These are phyloP conservation scores for Podospora fimiseda DNA, from an alignment of 495 filamentous ascomycete species.

Conservation along the genomic window DNA sequence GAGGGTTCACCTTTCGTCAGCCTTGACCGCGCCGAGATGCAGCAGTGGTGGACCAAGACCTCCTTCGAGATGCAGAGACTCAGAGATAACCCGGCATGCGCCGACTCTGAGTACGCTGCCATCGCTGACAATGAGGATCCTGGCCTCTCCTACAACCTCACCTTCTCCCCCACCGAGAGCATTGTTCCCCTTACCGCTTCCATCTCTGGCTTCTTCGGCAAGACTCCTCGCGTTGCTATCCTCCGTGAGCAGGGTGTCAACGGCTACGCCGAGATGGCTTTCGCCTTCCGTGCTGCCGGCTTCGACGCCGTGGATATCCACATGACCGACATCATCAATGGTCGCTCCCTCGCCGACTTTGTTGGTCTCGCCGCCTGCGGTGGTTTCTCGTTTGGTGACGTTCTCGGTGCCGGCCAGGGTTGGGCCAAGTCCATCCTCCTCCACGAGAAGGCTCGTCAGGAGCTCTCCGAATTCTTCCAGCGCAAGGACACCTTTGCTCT, in stretches of 20 bases:
- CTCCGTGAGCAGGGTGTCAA: slow-evolving; percentile 94
- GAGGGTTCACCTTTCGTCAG: slow-evolving; percentile 53
- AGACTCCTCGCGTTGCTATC: slow-evolving; percentile 82
- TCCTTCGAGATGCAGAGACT: slow-evolving; percentile 88
- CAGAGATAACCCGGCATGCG: slow-evolving; percentile 81
- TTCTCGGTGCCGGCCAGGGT: slow-evolving; percentile 87
- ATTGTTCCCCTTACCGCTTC: slow-evolving; percentile 64
- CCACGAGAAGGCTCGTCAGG: slow-evolving; percentile 65
- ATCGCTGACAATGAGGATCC: slow-evolving; percentile 73
- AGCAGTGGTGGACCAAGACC: slow-evolving; percentile 82
- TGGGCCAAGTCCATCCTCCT: slow-evolving; percentile 95
- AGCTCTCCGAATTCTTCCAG: slow-evolving; percentile 83
- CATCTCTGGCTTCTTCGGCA: slow-evolving; percentile 60
- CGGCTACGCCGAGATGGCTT: slow-evolving; percentile 92
- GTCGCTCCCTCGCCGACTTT: slow-evolving; percentile 71
- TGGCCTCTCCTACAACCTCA: slow-evolving; percentile 79
- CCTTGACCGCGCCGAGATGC: slow-evolving; percentile 63
- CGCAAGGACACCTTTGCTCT: slow-evolving; percentile 85
- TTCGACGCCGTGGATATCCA: slow-evolving; percentile 91
- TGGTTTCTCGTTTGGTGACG: slow-evolving; percentile 96
- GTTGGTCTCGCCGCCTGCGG: slow-evolving; percentile 88
- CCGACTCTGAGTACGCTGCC: slow-evolving; percentile 74
- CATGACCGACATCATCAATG: slow-evolving; percentile 88
- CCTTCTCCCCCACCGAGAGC: slow-evolving; percentile 73
- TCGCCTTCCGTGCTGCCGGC: slow-evolving; percentile 85